phyloP scores from a whole-genome alignment of 345 rosid genomes.

The Eutrema japonicum region DNA sequence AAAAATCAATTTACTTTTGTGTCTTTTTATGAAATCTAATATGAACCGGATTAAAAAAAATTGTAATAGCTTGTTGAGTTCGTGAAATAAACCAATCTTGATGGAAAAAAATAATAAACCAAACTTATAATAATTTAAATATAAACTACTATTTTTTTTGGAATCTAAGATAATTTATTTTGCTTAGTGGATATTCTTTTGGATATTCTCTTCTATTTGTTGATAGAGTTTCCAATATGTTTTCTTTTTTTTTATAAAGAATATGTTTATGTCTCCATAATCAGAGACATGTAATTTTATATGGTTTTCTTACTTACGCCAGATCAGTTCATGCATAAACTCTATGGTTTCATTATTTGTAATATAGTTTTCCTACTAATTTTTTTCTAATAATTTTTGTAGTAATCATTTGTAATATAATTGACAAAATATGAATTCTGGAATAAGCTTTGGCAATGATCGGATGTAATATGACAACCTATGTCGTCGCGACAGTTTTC shows the following conservation, averaged over 20 bases:
- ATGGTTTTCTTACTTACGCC: too few relatives aligned
- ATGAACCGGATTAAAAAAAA: not conserved
- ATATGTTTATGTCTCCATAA: too few relatives aligned
- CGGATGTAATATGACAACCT: slow-evolving; percentile 13
- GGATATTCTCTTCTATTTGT: not conserved
- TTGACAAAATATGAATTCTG: not conserved
- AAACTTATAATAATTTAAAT: not conserved
- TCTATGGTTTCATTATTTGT: too few relatives aligned
- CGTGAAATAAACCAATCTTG: not conserved
- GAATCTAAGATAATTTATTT: not conserved
- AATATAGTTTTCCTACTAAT: not conserved
- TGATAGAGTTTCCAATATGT: too few relatives aligned
- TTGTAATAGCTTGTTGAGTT: not conserved
- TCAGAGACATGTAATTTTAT: too few relatives aligned
- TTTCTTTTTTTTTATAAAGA: too few relatives aligned
- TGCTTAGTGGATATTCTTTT: slow-evolving; percentile 4
- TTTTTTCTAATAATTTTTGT: not conserved
- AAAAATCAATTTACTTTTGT: too few relatives aligned
- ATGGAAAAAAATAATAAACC: not conserved
- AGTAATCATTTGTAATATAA: not conserved
- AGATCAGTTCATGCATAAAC: too few relatives aligned
- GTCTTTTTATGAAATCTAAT: too few relatives aligned
- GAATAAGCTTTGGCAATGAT: slow-evolving; percentile 3
- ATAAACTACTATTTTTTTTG: not conserved
- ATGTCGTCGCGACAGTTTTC: slow-evolving; percentile 19